phyloP scores from a whole-genome alignment of 176 grass and related monocot species.

The Poa pratensis region DNA sequence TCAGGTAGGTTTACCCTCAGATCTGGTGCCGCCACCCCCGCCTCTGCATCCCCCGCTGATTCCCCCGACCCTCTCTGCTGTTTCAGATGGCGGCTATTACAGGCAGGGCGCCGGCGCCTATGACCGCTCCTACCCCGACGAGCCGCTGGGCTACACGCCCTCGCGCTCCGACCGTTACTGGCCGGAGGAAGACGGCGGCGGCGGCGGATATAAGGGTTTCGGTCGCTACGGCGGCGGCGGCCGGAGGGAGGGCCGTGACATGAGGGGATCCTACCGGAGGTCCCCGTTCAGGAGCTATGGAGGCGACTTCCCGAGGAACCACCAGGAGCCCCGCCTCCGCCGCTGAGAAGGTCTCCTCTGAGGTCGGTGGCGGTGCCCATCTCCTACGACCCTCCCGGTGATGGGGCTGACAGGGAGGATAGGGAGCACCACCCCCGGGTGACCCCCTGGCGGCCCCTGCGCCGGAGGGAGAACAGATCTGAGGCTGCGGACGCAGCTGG shows the following conservation, averaged over 20 bases:
- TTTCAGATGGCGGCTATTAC: constrained; percentile 70
- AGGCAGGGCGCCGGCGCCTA: constrained; percentile 51
- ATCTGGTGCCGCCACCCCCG: constrained; percentile 47
- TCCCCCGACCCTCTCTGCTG: constrained; percentile 30
- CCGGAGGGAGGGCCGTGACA: constrained; percentile 60
- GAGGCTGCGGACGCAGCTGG: constrained; percentile 40
- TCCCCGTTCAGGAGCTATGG: constrained; percentile 56
- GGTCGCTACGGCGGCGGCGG: constrained; percentile 60
- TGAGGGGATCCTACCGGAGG: constrained; percentile 62
- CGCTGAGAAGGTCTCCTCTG: constrained; percentile 58
- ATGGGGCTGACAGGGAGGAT: constrained; percentile 54
- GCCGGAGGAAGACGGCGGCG: constrained; percentile 57
- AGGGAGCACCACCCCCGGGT: constrained; percentile 53
- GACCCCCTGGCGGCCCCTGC: constrained; percentile 55
- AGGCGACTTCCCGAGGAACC: constrained; percentile 53
- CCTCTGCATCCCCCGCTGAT: constrained; percentile 32
- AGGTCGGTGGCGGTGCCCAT: constrained; percentile 82
- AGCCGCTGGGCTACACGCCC: constrained; percentile 52
- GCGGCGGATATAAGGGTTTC: constrained; percentile 50
- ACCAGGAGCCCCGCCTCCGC: constrained; percentile 59
- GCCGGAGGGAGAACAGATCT: constrained; percentile 69
- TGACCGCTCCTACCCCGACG: constrained; percentile 60
- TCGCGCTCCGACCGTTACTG: constrained; percentile 75
- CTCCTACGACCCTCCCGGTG: constrained; percentile 53
- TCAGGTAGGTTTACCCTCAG: constrained; percentile 57